Evolutionary conservation across 352 stramenopile genomes (phyloP).

Genomic region (Elongisporangium undulatum): DNA sequence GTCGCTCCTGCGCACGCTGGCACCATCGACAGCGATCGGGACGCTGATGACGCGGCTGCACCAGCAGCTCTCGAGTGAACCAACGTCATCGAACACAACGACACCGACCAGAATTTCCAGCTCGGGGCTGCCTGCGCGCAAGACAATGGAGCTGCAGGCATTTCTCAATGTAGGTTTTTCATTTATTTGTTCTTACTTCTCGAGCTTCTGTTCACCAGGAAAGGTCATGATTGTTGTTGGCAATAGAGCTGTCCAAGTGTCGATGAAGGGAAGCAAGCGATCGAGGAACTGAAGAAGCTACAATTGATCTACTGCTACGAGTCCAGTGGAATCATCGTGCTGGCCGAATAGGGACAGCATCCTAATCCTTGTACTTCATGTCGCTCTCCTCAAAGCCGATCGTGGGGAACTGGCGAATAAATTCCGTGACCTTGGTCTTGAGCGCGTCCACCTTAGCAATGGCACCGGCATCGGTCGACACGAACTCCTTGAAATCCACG

Average conservation of each 20-base stretch:
- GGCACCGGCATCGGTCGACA: conserved; percentile 45
- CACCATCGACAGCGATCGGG: conserved; percentile 47
- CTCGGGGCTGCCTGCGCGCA: conserved; percentile 23
- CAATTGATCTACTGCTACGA: conserved; percentile 82
- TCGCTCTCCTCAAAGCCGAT: conserved; percentile 95
- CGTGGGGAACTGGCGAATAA: conserved; percentile 94
- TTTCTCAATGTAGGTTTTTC: conserved; percentile 55
- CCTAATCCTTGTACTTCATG: conserved; percentile 87
- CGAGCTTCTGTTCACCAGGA: conserved; percentile 13
- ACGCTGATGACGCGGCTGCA: conserved; percentile 73
- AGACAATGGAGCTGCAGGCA: conserved; percentile 55
- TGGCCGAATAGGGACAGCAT: conserved; percentile 35
- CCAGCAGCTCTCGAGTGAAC: conserved; percentile 55
- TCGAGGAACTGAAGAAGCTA: conserved; percentile 76
- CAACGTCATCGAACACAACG: conserved; percentile 5
- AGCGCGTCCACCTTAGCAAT: conserved; percentile 67
- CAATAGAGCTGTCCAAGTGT: conserved; percentile 68
- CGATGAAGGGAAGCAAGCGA: conserved; percentile 64
- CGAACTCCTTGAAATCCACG: conserved; percentile 82
- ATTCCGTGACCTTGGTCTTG: conserved; percentile 89
- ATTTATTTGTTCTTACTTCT: background rate
- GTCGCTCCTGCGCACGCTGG: conserved; percentile 61
- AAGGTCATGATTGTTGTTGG: conserved; percentile 1
- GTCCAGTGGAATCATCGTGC: conserved; percentile 65
- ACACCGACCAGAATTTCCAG: conserved; percentile 6